A percentile compares a stretch with the other conserved stretches of the same genome.
phyloP scores from a whole-genome alignment of 495 filamentous ascomycete genomes.

The Tuber calosporum region DNA sequence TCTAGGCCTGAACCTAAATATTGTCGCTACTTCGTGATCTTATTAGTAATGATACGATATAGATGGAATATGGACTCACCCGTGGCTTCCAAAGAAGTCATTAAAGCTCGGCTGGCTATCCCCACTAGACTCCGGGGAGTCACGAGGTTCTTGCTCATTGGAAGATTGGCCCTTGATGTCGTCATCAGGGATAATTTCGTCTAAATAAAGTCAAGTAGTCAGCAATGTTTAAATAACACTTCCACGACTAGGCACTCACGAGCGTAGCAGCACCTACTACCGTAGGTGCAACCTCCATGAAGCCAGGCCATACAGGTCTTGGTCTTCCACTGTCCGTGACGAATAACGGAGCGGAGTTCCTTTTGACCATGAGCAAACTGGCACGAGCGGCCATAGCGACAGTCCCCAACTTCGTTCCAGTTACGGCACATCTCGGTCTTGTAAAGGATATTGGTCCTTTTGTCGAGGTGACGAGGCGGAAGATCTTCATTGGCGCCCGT shows the following conservation, averaged over 20 bases:
- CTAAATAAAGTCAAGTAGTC: constrained; percentile 9
- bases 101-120: constrained; percentile 22
- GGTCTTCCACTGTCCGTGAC: constrained; percentile 41
- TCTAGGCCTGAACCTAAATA: background rate
- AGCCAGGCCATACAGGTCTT: constrained; percentile 41
- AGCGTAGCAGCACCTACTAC: constrained; percentile 39
- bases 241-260: constrained; percentile 19
- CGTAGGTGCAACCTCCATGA: constrained; percentile 40
- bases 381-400: constrained; percentile 39
- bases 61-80: background rate
- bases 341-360: constrained; percentile 35
- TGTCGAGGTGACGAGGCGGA: constrained; percentile 35
- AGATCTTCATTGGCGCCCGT: constrained; percentile 7
- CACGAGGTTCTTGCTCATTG: constrained; percentile 10
- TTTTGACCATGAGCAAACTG: constrained; percentile 40
- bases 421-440: constrained; percentile 42
- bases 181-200: constrained; percentile 23
- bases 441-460: constrained; percentile 40
- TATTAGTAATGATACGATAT: background rate
- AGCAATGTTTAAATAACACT: background rate
- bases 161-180: constrained; percentile 8
- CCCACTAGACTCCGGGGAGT: constrained; percentile 10
- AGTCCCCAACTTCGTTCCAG: constrained; percentile 38
- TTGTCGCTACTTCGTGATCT: background rate
- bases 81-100: constrained; percentile 28